Percentiles rank a stretch among this genome's conserved stretches.
Evolutionary conservation across 1,284 basidiomycete genomes (phyloP).

Genomic region (Exsudoporus floridanus): DNA sequence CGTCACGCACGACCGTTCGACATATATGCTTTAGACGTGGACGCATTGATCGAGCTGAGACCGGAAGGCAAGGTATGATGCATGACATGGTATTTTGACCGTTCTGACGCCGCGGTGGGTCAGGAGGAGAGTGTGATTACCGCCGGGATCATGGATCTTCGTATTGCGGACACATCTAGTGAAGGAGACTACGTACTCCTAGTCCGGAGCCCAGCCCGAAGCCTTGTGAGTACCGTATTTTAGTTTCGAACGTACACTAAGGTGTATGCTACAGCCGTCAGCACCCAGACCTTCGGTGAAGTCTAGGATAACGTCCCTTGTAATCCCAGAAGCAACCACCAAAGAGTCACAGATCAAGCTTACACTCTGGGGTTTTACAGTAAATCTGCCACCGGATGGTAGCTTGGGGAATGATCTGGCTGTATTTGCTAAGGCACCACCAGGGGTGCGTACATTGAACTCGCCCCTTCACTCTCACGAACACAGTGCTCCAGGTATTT

Average conservation of each 20-base stretch:
- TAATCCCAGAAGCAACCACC: conserved; percentile 61
- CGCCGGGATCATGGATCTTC: conserved; percentile 61
- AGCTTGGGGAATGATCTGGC: conserved; percentile 65
- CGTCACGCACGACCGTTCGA: conserved; percentile 49
- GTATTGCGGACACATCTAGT: conserved; percentile 47
- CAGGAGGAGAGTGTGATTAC: conserved; percentile 74
- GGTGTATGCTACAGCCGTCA: conserved; percentile 37
- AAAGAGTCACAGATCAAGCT: conserved; percentile 81
- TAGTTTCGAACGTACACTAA: conserved; percentile 6
- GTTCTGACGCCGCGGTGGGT: conserved; percentile 7
- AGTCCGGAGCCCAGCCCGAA: conserved; percentile 49
- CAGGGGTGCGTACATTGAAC: conserved; percentile 60
- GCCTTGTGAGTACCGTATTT: conserved; percentile 44
- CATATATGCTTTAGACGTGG: conserved; percentile 60
- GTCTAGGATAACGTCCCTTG: conserved; percentile 65
- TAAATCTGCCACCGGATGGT: conserved; percentile 63
- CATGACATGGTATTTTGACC: not conserved
- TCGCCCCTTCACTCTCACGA: not conserved
- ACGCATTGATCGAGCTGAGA: conserved; percentile 64
- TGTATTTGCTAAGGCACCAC: conserved; percentile 78
- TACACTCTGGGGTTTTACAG: conserved; percentile 64
- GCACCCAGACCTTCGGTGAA: conserved; percentile 57
- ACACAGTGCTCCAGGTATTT: conserved; percentile 61
- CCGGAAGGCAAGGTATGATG: conserved; percentile 63
- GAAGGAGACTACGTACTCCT: conserved; percentile 45